Evolutionary conservation across 75 land plant species (phyloP).

Genomic region (Selaginella tamariscina): DNA sequence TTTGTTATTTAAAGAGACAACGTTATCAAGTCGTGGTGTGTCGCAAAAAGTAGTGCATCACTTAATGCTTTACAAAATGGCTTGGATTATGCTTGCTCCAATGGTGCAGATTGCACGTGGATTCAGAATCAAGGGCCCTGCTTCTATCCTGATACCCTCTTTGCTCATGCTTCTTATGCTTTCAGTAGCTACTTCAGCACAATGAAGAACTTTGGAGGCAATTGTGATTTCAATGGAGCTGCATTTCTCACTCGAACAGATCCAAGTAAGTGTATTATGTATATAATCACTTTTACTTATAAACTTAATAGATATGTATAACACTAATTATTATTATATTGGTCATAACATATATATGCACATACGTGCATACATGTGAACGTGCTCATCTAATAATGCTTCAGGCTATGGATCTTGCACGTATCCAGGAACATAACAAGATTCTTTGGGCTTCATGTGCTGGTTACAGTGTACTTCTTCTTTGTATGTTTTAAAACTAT

Average conservation of each 20-base stretch:
- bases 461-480: no score
- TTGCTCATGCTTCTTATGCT: constrained; percentile 9
- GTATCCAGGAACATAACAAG: no score
- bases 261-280: constrained; percentile 8
- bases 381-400: no score
- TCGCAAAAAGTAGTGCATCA: background rate
- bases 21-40: constrained; percentile 6
- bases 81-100: constrained; percentile 10
- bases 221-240: background rate
- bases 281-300: no score
- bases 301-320: no score
- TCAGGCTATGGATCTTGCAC: no score
- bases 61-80: background rate
- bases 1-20: no score
- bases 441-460: no score
- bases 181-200: background rate
- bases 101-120: background rate
- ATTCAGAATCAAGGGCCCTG: background rate
- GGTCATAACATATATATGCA: no score
- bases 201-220: background rate
- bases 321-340: no score
- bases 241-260: background rate
- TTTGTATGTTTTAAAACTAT: no score
- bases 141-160: background rate
- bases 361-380: no score